Evolutionary conservation across 352 stramenopile genomes (phyloP).

Genomic region (Phytophthora nicotianae): DNA sequence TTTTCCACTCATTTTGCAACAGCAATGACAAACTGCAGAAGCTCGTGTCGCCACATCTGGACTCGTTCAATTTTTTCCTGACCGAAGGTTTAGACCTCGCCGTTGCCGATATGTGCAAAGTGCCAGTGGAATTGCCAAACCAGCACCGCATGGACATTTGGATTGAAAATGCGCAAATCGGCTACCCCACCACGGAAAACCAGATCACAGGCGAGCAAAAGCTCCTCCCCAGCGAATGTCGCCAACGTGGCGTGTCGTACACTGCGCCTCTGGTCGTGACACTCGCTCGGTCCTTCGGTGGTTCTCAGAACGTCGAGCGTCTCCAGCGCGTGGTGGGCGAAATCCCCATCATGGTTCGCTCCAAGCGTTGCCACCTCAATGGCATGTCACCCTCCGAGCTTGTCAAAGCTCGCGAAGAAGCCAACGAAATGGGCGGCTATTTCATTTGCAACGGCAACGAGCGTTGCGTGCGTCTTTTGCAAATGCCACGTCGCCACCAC

Average conservation of each 20-base stretch:
- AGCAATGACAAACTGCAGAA: slow-evolving; percentile 86
- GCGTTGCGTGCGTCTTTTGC: slow-evolving; percentile 96
- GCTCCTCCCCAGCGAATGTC: slow-evolving; percentile 94
- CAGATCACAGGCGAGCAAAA: slow-evolving; percentile 86
- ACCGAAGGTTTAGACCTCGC: slow-evolving; percentile 93
- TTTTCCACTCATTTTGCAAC: slow-evolving; percentile 8
- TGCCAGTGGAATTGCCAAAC: slow-evolving; percentile 92
- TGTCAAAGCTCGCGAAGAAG: slow-evolving; percentile 90
- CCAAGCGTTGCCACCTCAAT: slow-evolving; percentile 95
- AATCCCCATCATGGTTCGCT: slow-evolving; percentile 98
- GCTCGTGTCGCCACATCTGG: slow-evolving; percentile 96
- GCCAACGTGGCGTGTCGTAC: slow-evolving; percentile 97
- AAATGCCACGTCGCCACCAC: slow-evolving; percentile 92
- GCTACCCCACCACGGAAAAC: slow-evolving; percentile 86
- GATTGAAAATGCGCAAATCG: slow-evolving; percentile 96
- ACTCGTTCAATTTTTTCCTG: slow-evolving; percentile 99
- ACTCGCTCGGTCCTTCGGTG: slow-evolving; percentile 82
- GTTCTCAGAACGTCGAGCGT: slow-evolving; percentile 84
- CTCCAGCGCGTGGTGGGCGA: slow-evolving; percentile 92
- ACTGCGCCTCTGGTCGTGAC: slow-evolving; percentile 94
- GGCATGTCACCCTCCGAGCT: slow-evolving; percentile 87
- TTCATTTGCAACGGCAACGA: slow-evolving; percentile 99
- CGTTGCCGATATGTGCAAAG: slow-evolving; percentile 90
- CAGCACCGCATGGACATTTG: slow-evolving; percentile 82
- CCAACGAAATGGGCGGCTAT: slow-evolving; percentile 98